A percentile compares a stretch with the other conserved stretches of the same genome.
Conservation (phyloP, 441 rosid genomes). For the Gossypium davidsonii region DNA sequence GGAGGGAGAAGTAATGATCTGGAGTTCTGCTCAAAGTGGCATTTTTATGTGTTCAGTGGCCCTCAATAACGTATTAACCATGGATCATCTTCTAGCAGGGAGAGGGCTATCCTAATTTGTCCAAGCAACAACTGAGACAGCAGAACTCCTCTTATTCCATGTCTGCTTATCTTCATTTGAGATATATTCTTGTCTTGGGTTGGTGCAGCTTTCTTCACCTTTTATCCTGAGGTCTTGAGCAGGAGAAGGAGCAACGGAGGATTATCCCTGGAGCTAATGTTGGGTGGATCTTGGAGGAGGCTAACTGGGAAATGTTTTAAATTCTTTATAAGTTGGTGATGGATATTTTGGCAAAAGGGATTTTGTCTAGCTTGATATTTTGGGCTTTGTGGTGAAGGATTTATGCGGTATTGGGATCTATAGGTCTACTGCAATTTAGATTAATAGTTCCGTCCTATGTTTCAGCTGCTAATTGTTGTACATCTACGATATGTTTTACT, state of each 20-base stretch:
- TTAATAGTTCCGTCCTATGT: not conserved
- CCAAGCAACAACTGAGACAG: constrained; percentile 51
- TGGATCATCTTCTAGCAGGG: constrained; percentile 63
- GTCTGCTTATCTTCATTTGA: constrained; percentile 33
- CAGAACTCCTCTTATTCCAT: constrained; percentile 29
- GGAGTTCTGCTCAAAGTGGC: constrained; percentile 30
- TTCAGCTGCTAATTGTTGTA: constrained; percentile 7
- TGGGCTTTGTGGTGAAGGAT: constrained; percentile 16
- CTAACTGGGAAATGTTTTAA: constrained; percentile 10
- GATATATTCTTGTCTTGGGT: constrained; percentile 48
- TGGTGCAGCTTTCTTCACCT: constrained; percentile 34
- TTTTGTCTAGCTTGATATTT: not conserved
- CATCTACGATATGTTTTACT: not conserved
- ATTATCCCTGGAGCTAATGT: constrained; percentile 25
- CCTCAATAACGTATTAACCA: constrained; percentile 33
- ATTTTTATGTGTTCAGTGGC: constrained; percentile 31
- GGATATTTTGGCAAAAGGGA: constrained; percentile 16
- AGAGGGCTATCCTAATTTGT: constrained; percentile 41
- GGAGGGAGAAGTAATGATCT: constrained; percentile 24
- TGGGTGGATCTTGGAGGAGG: constrained; percentile 21
- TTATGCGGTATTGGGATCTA: constrained; percentile 7
- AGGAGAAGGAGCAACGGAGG: constrained; percentile 25
- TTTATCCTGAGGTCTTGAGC: constrained; percentile 41
- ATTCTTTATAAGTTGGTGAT: constrained; percentile 19
- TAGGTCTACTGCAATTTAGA: not conserved